Percentiles rank a stretch among this genome's conserved stretches.
These are phyloP conservation scores for Aureobasidium sp. DNA, from an alignment of 2,329 filamentous ascomycete species.

Conservation along the genomic window DNA sequence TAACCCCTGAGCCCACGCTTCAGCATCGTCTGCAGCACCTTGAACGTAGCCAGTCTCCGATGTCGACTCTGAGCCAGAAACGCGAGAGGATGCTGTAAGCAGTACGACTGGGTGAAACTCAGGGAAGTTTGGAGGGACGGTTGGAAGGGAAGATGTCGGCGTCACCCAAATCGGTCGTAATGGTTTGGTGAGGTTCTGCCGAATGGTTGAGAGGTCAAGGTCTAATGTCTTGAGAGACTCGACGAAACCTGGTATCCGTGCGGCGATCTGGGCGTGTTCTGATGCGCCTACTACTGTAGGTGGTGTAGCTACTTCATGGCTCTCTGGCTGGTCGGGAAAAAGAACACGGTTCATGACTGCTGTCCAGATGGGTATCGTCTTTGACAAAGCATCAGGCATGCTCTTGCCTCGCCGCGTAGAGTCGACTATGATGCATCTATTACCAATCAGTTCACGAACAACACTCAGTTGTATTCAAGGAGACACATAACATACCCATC, in stretches of 20 bases:
- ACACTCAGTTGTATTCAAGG: background rate
- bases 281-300: slow-evolving; percentile 65
- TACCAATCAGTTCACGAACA: background rate
- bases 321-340: slow-evolving; percentile 52
- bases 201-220: slow-evolving; percentile 51
- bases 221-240: slow-evolving; percentile 50
- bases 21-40: slow-evolving; percentile 88
- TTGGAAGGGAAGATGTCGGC: slow-evolving; percentile 51
- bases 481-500: slow-evolving; percentile 52
- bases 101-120: slow-evolving; percentile 69
- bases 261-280: slow-evolving; percentile 71
- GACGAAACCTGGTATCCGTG: slow-evolving; percentile 52
- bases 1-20: slow-evolving; percentile 82
- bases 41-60: slow-evolving; percentile 78
- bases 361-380: slow-evolving; percentile 92
- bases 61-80: slow-evolving; percentile 57
- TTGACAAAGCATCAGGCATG: slow-evolving; percentile 92
- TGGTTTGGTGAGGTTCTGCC: slow-evolving; percentile 58
- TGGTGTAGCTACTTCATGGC: slow-evolving; percentile 60
- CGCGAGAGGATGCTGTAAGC: slow-evolving; percentile 73
- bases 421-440: slow-evolving; percentile 75
- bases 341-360: slow-evolving; percentile 73
- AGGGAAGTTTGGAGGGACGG: slow-evolving; percentile 42
- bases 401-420: slow-evolving; percentile 87
- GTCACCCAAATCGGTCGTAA: slow-evolving; percentile 76